Evolutionary conservation across 257 asterid species (phyloP), one percentile per base, ranked within the genome.

Genomic region (Nicotiana attenuata): DNA sequence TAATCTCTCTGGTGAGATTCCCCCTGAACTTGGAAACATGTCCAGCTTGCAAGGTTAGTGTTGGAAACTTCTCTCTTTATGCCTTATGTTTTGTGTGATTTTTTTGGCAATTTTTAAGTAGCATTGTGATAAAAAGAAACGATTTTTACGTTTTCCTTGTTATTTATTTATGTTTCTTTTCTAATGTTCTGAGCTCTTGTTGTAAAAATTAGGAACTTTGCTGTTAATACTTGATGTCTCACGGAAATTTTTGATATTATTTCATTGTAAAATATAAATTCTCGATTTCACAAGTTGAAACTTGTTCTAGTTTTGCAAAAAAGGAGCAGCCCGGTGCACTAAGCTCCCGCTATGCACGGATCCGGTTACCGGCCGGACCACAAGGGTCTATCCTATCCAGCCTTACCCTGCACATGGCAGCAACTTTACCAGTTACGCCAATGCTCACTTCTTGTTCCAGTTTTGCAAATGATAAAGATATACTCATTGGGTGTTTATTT

Each of bases 1-100:
- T 77, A 91, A 92, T 82, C 81, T 95, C 17, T 89, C 98, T 55
- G 98, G 98, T 24, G 92, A 91, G 86, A 93, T 95, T 77, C 99
- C 99, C 28, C 67, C 92, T 64, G 91, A 81, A 76, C 88, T 95
- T 77, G 99, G 97, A 11, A 81, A 81, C 84, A 83, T 95, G 97
- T 89, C 87, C 10, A 93, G 84, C 61, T 88, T 95, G 80, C 98
- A 95, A 93, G 99, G 99, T 94, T 45, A 73, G 79, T 83, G 26
- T 8, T 31, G 3, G 20, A 45, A 31, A 26, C 78, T 47, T 45
- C 28, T 68, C 15, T 80, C 17, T 29, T 61, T 66, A 3, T 16
- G 50, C 47, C 41, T 76, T 67, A 4, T 71, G 20, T 14, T 45
- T 71, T 63, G 55, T 15, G 11, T 29, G 15, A 0, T 26, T 56